Base-by-base conservation (phyloP, 441 rosid species). In the Erodium chrysanthum region DNA sequence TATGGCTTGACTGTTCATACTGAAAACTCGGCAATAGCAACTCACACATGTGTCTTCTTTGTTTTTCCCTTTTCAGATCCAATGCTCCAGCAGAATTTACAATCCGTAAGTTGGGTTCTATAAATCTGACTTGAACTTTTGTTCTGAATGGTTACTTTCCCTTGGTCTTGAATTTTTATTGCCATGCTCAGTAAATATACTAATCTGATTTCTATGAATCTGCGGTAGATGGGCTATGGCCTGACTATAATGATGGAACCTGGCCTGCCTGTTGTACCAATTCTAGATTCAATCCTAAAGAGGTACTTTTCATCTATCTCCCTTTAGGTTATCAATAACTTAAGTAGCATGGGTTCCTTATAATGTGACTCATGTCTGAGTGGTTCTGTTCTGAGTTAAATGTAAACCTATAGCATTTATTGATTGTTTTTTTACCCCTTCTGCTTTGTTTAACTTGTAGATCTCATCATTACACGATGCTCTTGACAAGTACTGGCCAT, bases 201-300 rank as follows among this genome's bases (percentile, higher is more conserved):
- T 88, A 18, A 76, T 70, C 1, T 62, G 63, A 61, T 44, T 68
- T 5, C 29, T 65, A 0, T 64, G 22, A n/a, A 68, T 54, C 66
- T 75, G 56, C 66, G 48, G 73, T 77, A 92, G 98, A 92, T 86
- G 98, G 96, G 56, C 33, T 90, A 23, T 92, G 98, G 96, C 93
- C 96, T 62, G 91, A 92, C 74, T 92, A 92, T 74, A 90, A 90
- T 68, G 96, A 92, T 70, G 98, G 96, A 73, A 84, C 85, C 18
- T 92, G 90, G 88, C 96, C 98, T 77, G 80, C 96, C 4, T 92
- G 98, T 74, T 92, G 98, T 76, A 74, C 48, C 15, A 73, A 76
- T 64, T 75, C 86, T 44, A 31, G 71, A 56, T 92, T 92, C 35
- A 72, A 92, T 12, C 85, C 86, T 71, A 87, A 82, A 44, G 89